These are phyloP conservation scores for Termitomyces sp. DNA, from an alignment of 768 basidiomycete species.

Conservation along the genomic window DNA sequence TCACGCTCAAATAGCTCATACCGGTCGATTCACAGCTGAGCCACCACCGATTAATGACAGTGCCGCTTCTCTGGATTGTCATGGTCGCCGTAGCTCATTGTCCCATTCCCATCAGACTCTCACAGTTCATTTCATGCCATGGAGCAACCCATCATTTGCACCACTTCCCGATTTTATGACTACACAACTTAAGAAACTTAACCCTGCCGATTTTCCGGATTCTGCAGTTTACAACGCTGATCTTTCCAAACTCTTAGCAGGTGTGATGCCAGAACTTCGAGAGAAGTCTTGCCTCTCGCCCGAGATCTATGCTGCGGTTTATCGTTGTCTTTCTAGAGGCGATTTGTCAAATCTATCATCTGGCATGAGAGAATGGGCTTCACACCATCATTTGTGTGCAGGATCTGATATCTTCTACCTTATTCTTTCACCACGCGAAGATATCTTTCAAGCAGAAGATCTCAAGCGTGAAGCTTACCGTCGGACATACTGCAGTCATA, in stretches of 20 bases:
- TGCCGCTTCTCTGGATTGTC: not conserved
- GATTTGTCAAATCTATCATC: conserved; percentile 29
- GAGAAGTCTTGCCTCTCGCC: conserved; percentile 55
- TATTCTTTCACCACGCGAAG: conserved; percentile 55
- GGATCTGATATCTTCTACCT: conserved; percentile 56
- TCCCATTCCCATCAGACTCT: not conserved
- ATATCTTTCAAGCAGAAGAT: conserved; percentile 44
- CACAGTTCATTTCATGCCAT: conserved; percentile 38
- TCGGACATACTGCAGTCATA: conserved; percentile 38
- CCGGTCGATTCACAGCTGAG: conserved; percentile 27
- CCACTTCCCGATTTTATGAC: conserved; percentile 54
- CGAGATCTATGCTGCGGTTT: conserved; percentile 48
- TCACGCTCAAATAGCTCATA: conserved; percentile 9
- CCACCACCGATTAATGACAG: conserved; percentile 7
- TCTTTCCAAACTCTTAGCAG: conserved; percentile 41
- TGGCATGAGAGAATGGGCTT: conserved; percentile 43
- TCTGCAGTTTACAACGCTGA: conserved; percentile 46
- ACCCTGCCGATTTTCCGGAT: conserved; percentile 55
- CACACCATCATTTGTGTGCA: conserved; percentile 53
- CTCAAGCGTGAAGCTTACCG: conserved; percentile 35
- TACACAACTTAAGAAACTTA: conserved; percentile 47
- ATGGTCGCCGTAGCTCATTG: not conserved
- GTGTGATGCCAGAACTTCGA: conserved; percentile 47
- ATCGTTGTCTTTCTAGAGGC: conserved; percentile 40
- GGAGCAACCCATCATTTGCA: conserved; percentile 52